A percentile compares a stretch with the other conserved stretches of the same genome.
phyloP scores from a whole-genome alignment of 257 asterid species.

The Salvia splendens region DNA sequence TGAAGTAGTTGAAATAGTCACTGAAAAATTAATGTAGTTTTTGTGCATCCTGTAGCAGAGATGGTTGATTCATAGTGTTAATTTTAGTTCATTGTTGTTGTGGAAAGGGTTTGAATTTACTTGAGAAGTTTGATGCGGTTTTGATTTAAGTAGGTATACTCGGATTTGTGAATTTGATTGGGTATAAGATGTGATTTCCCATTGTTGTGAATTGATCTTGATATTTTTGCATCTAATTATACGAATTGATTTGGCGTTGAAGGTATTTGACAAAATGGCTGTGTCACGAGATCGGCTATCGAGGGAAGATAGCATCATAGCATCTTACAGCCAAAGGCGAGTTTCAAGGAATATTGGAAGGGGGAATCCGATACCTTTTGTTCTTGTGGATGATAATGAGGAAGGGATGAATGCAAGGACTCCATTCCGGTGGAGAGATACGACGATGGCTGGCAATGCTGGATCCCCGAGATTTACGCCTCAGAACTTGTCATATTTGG shows the following conservation, averaged over 20 bases:
- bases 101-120: neutral
- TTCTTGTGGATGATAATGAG: conserved; percentile 44
- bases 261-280: conserved; percentile 48
- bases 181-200: neutral
- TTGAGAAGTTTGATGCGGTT: neutral
- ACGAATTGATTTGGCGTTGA: neutral
- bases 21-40: neutral
- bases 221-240: neutral
- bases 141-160: neutral
- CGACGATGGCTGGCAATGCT: conserved; percentile 43
- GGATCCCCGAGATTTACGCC: conserved; percentile 44
- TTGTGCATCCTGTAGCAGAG: neutral
- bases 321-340: conserved; percentile 43
- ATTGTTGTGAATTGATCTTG: neutral
- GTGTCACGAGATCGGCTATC: conserved; percentile 65
- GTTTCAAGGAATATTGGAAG: conserved; percentile 35
- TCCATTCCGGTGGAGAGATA: conserved; percentile 56
- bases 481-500: conserved; percentile 45
- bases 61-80: neutral
- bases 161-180: neutral
- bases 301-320: conserved; percentile 45
- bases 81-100: neutral
- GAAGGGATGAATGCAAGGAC: conserved; percentile 36
- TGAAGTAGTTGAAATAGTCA: neutral
- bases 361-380: conserved; percentile 28